Base-by-base conservation (phyloP, 768 basidiomycete genomes). In the Russula sp. region DNA sequence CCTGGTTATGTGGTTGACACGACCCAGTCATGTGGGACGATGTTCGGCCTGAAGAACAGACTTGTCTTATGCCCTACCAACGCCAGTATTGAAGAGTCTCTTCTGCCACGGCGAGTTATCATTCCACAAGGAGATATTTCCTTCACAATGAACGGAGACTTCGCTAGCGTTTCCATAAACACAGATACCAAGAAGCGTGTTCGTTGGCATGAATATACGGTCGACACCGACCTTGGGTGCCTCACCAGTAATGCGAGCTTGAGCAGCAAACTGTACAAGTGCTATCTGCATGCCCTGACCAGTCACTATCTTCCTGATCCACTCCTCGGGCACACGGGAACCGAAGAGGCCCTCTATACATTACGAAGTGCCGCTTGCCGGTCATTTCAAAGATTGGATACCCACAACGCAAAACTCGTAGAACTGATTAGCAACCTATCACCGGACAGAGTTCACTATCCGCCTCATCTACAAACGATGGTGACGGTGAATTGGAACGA, bases 201-300 rank as follows among this genome's bases (percentile, higher is more conserved):
- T 18, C 50, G 32, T 1, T 76, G 70, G 57, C 69, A 73, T 44
- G 70, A 68, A 5, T 78, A 75, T 53, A 57, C 50, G 2, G 54
- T 77, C 7, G 70, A 78, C 50, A 57, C 63, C 11, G 68, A 71
- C 16, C 58, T 77, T 6, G 72, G 74, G 0, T 68, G 69, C 44
- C 67, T 77, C 39, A 56, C 60, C 4, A 70, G 74, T 4, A 72
- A 71, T 9, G 68, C 44, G 6, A 73, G 66, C 39, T 55, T 77
- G 42, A 65, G 66, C 0, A 74, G 70, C 59, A 68, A 68, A 42
- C 70, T 81, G 7, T 79, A 73, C 59, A 72, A 73, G 48, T 71
- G 75, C 3, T 78, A 79, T 57, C 71, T 83, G n/a, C 82, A 83
- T 48, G 77, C 78, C n/a, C 55, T 80, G 1, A 81, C 76, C 4